These are phyloP conservation scores for Tulasnella sp. DNA, from an alignment of 768 basidiomycete genomes.

Conservation along the genomic window DNA sequence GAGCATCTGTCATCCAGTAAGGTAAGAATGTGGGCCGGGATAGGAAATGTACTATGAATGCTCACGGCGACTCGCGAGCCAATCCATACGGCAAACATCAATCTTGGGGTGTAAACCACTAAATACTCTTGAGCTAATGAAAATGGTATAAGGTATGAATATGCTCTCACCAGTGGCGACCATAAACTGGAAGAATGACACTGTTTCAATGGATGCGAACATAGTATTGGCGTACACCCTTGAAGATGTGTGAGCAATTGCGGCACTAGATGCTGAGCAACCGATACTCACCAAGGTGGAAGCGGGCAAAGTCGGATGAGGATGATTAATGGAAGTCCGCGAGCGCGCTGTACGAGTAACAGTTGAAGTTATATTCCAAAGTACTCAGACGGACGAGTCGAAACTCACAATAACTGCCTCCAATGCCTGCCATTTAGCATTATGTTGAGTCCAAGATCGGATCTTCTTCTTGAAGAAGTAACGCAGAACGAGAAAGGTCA, in stretches of 20 bases:
- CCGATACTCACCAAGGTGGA: conserved; percentile 40
- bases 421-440: conserved; percentile 64
- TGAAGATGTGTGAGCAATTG: not conserved
- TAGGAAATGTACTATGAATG: no score
- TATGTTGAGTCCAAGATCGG: conserved; percentile 45
- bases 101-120: conserved; percentile 50
- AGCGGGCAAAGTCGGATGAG: conserved; percentile 71
- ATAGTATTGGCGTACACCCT: conserved; percentile 79
- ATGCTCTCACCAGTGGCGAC: conserved; percentile 44
- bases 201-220: conserved; percentile 52
- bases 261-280: not conserved
- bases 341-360: conserved; percentile 38
- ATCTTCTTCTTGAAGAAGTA: conserved; percentile 43
- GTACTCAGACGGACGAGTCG: not conserved
- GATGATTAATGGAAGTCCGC: conserved; percentile 69
- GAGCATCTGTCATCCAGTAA: no score
- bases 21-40: no score
- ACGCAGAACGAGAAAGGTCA: conserved; percentile 49
- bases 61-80: conserved; percentile 64
- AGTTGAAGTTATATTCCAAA: not conserved
- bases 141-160: not conserved
- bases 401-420: conserved; percentile 58
- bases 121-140: not conserved
- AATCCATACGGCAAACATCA: conserved; percentile 61
- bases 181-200: conserved; percentile 61